Percentiles rank a stretch among this genome's conserved stretches.
phyloP scores from a whole-genome alignment of 495 filamentous ascomycete genomes.

The Baudoinia panamericana region DNA sequence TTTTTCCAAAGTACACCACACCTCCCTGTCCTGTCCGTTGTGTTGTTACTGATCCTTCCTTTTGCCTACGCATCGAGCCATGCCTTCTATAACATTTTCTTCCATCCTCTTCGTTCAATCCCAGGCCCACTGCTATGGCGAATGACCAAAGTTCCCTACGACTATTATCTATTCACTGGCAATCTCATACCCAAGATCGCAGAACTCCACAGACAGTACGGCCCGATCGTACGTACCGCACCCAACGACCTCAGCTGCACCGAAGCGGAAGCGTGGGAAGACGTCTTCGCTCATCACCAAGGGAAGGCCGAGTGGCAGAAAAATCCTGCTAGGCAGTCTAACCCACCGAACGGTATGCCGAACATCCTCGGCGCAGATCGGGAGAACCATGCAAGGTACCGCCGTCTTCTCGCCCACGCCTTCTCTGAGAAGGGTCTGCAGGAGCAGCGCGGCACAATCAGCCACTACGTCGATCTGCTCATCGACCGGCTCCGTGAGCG shows the following conservation, averaged over 20 bases:
- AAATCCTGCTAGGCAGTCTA: conserved; percentile 5
- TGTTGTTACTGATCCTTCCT: too few species aligned
- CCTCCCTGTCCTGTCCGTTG: too few species aligned
- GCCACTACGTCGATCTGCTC: conserved; percentile 16
- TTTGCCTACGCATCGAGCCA: background rate
- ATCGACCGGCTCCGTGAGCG: conserved; percentile 1
- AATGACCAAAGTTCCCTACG: conserved; percentile 3
- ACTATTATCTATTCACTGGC: conserved; percentile 8
- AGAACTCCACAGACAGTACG: conserved; percentile 20
- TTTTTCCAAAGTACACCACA: too few species aligned
- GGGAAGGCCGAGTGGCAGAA: conserved; percentile 15
- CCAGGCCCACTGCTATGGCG: conserved; percentile 18
- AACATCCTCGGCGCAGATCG: conserved; percentile 16
- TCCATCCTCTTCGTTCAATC: conserved; percentile 17
- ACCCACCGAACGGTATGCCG: background rate
- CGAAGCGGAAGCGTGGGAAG: conserved; percentile 18
- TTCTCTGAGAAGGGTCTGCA: conserved; percentile 23
- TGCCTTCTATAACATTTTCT: conserved; percentile 13
- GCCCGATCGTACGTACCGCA: conserved; percentile 19
- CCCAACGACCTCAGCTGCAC: conserved; percentile 19
- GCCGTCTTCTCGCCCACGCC: conserved; percentile 19
- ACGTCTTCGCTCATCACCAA: conserved; percentile 19
- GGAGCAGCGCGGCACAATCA: conserved; percentile 19
- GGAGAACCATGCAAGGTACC: conserved; percentile 17
- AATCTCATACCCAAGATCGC: conserved; percentile 11